Evolutionary conservation across 805 yeast species (phyloP).

Genomic region (Monosporozyma unispora): DNA sequence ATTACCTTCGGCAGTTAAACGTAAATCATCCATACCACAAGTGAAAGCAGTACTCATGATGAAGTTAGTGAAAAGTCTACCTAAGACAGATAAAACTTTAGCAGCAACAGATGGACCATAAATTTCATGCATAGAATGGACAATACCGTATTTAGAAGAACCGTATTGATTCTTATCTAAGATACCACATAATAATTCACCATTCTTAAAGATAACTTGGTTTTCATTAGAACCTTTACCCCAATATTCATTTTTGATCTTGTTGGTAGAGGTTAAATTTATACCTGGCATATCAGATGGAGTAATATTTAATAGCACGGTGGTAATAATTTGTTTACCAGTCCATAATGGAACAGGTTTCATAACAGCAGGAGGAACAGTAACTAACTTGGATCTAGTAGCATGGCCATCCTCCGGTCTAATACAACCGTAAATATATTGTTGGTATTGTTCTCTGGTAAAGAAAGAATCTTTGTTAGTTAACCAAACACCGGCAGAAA

Average conservation of each 20-base stretch:
- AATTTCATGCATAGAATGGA: conserved; percentile 91
- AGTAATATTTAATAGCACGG: conserved; percentile 80
- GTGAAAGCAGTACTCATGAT: conserved; percentile 89
- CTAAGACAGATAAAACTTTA: conserved; percentile 80
- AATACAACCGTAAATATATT: conserved; percentile 83
- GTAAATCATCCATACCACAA: conserved; percentile 99
- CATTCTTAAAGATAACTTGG: conserved; percentile 74
- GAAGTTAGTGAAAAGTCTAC: conserved; percentile 89
- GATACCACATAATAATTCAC: conserved; percentile 85
- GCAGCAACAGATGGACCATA: conserved; percentile 91
- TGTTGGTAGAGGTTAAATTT: conserved; percentile 73
- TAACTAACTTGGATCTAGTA: conserved; percentile 52
- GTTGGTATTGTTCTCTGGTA: conserved; percentile 87
- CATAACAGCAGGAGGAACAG: conserved; percentile 81
- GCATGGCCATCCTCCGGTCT: conserved; percentile 98
- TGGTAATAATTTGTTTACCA: conserved; percentile 92
- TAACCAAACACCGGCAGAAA: conserved; percentile 98
- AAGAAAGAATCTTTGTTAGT: conserved; percentile 88
- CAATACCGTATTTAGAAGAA: conserved; percentile 93
- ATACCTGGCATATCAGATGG: conserved; percentile 88
- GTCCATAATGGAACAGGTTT: conserved; percentile 94
- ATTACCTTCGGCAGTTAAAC: conserved; percentile 87
- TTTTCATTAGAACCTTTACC: conserved; percentile 76
- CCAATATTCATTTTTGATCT: conserved; percentile 94
- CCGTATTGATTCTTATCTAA: conserved; percentile 98